Base-by-base conservation (phyloP, 2,329 filamentous ascomycete genomes). In the Aspergillus luchuensis region DNA sequence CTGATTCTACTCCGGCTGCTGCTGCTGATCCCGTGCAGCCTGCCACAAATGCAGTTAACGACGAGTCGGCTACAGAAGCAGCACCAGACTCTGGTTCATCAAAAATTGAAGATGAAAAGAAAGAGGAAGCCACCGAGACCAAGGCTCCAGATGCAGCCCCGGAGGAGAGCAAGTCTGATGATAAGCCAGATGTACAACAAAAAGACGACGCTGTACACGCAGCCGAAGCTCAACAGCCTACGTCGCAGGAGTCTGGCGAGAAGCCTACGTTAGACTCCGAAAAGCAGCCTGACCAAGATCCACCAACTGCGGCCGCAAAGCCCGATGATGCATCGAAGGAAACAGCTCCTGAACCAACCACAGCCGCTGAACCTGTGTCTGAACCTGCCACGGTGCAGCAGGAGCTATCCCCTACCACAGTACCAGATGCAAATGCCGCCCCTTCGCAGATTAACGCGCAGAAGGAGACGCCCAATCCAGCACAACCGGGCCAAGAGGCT, bases 401-500 rank as follows among this genome's bases (percentile, higher is more conserved):
- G 47, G n/a, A 51, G 28, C 25, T 47, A 25, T 50, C 59, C 3
- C 21, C 53, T 23, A 53, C 45, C 57, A 17, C 56, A 43, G 38
- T 47, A 25, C 21, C 57, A 10, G 41, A 17, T 36, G 47, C 36
- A 30, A n/a, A 30, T 38, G 19, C 13, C 17, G 43, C 30, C n/a
- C 52, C 59, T 53, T 36, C 47, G n/a, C 62, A 52, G 23, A 30
- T 45, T 19, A 54, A 55, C 30, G 56, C 52, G 57, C 47, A 55
- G 43, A 51, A 30, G 23, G 51, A 50, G 23, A 4, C 50, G 8
- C 23, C 58, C 21, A 36, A 17, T 19, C 47, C 60, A 38, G 47
- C 33, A 19, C 53, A 60, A 36, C 45, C 54, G 36, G 57, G 60
- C 50, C 59, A 64, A 19, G 55, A 58, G 53, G 43, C 57, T 23